Evolutionary conservation across 2,329 filamentous ascomycete genomes (phyloP), one percentile per base, ranked within the genome.

Genomic region (Verticillium isaacii): DNA sequence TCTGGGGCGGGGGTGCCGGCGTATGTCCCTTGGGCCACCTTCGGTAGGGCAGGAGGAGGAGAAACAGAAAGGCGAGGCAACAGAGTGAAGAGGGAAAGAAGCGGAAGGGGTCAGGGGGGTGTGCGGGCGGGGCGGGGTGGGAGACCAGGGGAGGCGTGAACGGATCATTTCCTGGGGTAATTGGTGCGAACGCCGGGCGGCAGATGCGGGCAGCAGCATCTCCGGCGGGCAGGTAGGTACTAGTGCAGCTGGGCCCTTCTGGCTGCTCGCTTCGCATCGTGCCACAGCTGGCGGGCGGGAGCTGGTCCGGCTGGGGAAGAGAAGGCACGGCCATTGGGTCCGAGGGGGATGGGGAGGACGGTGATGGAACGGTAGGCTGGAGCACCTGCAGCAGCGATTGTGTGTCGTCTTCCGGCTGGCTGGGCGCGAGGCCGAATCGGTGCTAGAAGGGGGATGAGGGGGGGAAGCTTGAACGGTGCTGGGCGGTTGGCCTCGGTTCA

Each of bases 111-210:
- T 15, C n/a, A 32, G 29, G 29, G 29, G 29, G 29, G 29, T 19
- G n/a, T 12, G 36, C 6, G 17, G 37, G 56, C 8, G 39, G 57
- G 37, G 23, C 15, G 37, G 55, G 15, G 57, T 58, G 37, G n/a
- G 57, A 12, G 29, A 39, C 25, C n/a, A 50, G 57, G 57, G 39
- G 57, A 32, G 57, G 45, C 37, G 57, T 58, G 57, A 9, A 32
- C 32, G 17, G n/a, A 58, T 41, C 45, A 58, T 50, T 58, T 58
- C 19, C 57, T 58, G 57, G 57, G 57, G 57, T 58, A 58, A 58
- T 58, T 32, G 57, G 25, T 58, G 15, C 32, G 34, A 50, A 50
- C 45, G 45, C n/a, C 45, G n/a, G 45, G 45, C 45, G 45, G 45
- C 45, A 50, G 45, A 50, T 50, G 45, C 19, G 45, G 45, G 19